Evolutionary conservation across 164 flowering plant species (phyloP), one percentile per base, ranked within the genome.

Genomic region (Amborella trichopoda): DNA sequence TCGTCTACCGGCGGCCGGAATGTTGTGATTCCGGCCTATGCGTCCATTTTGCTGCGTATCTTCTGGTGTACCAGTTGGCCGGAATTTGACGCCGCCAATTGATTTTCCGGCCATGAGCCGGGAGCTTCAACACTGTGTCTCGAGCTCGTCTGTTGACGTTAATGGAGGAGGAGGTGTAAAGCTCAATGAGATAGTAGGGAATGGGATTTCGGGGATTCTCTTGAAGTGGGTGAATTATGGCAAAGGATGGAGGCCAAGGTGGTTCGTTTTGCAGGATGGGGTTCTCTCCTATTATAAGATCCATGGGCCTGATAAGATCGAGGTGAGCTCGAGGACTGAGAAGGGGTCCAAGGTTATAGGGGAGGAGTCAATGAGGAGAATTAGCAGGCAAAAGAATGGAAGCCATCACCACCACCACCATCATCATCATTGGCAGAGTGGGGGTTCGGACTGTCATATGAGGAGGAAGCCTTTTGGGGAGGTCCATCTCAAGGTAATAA

Each of bases 171-270:
- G n/a, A 9, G 70, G 67, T 46, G 67, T 83, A 63, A 75, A 71
- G 68, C 69, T 85, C 26, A 82, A 80, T 30, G 83, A 83, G 23
- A 59, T 82, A 19, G 94, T 80, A 1, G 95, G 88, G 40, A 76
- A 64, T 30, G 94, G 95, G 5, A 69, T 89, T 44, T 70, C 75
- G 2, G 99, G 99, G 5, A 48, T 82, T 5, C 51, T 93, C 17
- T 44, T 71, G 59, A 93, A 93, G 65, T 93, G 99, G 99, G 99
- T 93, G 63, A 93, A 93, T 68, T 93, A 84, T 55, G 99, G 99
- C 3, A 82, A 69, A 44, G 95, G 99, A 2, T 93, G 99, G 99
- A 53, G 96, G 23, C 81, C 94, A 1, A 48, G 99, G 44, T 88
- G 95, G 96, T 93, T 93, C 46, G 72, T 69, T 12, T 50, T 78